Conservation (phyloP, 176 grass and related monocot species). For the Avena insularis region DNA sequence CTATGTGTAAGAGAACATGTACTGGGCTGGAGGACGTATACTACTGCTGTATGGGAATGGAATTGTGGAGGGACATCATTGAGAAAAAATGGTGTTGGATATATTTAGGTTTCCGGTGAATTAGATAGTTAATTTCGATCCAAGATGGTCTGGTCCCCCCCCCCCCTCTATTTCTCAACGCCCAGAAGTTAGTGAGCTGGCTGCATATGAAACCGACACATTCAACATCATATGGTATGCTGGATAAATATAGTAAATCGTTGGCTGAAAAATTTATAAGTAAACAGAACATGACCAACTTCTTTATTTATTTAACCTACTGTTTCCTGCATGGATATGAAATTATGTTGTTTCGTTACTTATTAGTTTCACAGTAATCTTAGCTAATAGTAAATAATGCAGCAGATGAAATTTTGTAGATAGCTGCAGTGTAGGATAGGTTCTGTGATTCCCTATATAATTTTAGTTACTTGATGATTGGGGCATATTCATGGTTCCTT, state of each 20-base stretch:
- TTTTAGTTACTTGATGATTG: constrained; percentile 10
- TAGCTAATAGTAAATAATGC: constrained; percentile 8
- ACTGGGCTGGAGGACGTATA: background rate
- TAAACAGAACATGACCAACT: background rate
- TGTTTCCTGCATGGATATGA: background rate
- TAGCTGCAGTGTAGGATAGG: background rate
- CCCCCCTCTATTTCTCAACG: background rate
- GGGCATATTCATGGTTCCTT: background rate
- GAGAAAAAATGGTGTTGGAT: background rate
- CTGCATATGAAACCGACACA: background rate
- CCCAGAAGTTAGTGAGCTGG: background rate
- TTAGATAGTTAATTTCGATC: constrained; percentile 1
- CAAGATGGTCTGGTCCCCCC: background rate
- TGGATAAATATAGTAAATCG: constrained; percentile 2
- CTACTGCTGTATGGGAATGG: background rate
- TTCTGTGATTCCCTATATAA: background rate
- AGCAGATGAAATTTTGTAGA: background rate
- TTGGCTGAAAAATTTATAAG: background rate
- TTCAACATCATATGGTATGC: background rate
- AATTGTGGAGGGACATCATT: background rate
- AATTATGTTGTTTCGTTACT: too few relatives aligned
- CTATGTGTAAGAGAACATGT: background rate
- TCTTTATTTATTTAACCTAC: background rate
- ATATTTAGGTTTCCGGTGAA: constrained; percentile 18
- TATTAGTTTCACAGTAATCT: background rate